phyloP scores from a whole-genome alignment of 1,284 basidiomycete genomes.

The Trametes polyzona region DNA sequence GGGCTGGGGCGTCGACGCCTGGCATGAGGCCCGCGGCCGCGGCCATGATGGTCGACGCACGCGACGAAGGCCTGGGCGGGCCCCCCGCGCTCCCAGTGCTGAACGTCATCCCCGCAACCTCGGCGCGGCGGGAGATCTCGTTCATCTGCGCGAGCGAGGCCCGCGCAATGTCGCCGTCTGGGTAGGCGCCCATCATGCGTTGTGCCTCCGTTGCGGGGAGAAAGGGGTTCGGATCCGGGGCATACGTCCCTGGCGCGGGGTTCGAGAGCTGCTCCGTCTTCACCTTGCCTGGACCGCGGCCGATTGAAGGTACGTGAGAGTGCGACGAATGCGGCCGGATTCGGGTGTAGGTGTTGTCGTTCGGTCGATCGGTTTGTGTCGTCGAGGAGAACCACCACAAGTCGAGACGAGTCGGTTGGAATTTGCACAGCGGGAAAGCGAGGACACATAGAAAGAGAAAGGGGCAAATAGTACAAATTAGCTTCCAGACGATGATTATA shows the following conservation, averaged over 20 bases:
- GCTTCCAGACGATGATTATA: slow-evolving; percentile 25
- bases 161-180: slow-evolving; percentile 59
- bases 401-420: slow-evolving; percentile 23
- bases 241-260: slow-evolving; percentile 24
- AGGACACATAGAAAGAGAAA: slow-evolving; percentile 22
- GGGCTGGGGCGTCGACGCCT: slow-evolving; percentile 29
- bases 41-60: slow-evolving; percentile 38
- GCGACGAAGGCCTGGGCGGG: slow-evolving; percentile 29
- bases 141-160: slow-evolving; percentile 74
- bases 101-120: slow-evolving; percentile 47
- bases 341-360: slow-evolving; percentile 8
- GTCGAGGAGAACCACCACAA: slow-evolving; percentile 8
- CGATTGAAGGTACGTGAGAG: slow-evolving; percentile 3
- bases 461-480: slow-evolving; percentile 29
- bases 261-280: slow-evolving; percentile 33
- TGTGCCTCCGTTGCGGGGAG: slow-evolving; percentile 62
- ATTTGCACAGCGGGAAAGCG: slow-evolving; percentile 20
- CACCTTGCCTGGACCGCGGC: slow-evolving; percentile 32
- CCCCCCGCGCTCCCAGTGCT: slow-evolving; percentile 18
- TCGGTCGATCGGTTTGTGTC: slow-evolving; percentile 3
- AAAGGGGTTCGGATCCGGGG: slow-evolving; percentile 51
- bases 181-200: slow-evolving; percentile 57
- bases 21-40: slow-evolving; percentile 38
- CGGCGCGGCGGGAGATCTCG: slow-evolving; percentile 68
- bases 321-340: slow-evolving; percentile 10